Evolutionary conservation across 2,329 filamentous ascomycete genomes (phyloP).

Genomic region (Fusarium begoniae): DNA sequence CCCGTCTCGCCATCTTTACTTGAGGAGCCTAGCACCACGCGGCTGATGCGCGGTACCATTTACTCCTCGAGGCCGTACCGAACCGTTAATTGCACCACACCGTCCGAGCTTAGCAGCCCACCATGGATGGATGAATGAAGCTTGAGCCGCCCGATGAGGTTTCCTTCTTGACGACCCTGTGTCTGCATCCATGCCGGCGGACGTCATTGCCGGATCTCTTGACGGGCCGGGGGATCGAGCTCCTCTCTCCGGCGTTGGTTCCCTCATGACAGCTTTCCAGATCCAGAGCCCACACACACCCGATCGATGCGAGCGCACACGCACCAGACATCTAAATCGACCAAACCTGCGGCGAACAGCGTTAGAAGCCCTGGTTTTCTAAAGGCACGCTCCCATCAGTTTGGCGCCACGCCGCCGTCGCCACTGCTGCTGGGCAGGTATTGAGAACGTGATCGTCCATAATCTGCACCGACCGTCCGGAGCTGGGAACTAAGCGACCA

Average conservation of each 20-base stretch:
- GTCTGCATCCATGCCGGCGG: conserved; percentile 23
- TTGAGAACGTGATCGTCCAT: conserved; percentile 16
- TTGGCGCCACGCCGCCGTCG: conserved; percentile 17
- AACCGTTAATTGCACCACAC: conserved; percentile 24
- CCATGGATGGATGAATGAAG: conserved; percentile 1
- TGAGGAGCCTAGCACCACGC: conserved; percentile 34
- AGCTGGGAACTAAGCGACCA: conserved; percentile 12
- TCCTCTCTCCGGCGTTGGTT: conserved; percentile 26
- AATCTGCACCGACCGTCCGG: conserved; percentile 22
- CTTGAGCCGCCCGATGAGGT: conserved; percentile 4
- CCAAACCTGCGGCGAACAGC: conserved; percentile 19
- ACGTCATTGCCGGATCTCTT: conserved; percentile 35
- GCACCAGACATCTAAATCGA: conserved; percentile 29
- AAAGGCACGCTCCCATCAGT: conserved; percentile 13
- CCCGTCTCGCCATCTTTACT: conserved; percentile 15
- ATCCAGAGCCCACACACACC: conserved; percentile 36
- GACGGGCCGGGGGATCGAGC: conserved; percentile 32
- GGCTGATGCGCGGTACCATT: conserved; percentile 25
- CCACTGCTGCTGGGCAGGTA: neutral
- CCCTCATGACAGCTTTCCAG: conserved; percentile 37
- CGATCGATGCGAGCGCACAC: conserved; percentile 31
- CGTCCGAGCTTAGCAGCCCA: conserved; percentile 21
- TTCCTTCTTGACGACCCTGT: conserved; percentile 19
- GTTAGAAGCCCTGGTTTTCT: conserved; percentile 11
- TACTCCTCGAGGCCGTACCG: conserved; percentile 13